Percentiles rank a stretch among this genome's conserved stretches.
Evolutionary conservation across 2,329 filamentous ascomycete species (phyloP).

Genomic region (Aspergillus sp.): DNA sequence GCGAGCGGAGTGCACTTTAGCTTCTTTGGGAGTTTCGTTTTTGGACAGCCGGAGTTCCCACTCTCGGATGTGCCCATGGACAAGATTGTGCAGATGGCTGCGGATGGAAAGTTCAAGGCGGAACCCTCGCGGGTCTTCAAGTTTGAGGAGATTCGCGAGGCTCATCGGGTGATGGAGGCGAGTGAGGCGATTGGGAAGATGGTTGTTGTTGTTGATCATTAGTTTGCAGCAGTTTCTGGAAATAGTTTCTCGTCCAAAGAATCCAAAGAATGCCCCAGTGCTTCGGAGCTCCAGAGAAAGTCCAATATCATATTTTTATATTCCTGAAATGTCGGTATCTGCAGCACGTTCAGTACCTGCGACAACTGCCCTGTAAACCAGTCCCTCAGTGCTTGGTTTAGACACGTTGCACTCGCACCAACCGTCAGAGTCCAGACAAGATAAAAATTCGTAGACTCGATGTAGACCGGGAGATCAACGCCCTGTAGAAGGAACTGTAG

Average conservation of each 20-base stretch:
- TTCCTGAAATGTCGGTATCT: not conserved
- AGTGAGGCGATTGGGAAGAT: constrained; percentile 16
- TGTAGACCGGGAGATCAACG: not conserved
- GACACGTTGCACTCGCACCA: not conserved
- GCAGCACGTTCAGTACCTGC: not conserved
- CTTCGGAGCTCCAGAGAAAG: not conserved
- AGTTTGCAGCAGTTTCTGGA: not conserved
- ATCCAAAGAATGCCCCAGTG: not conserved
- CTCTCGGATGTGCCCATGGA: constrained; percentile 45
- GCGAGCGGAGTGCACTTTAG: constrained; percentile 52
- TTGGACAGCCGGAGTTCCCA: constrained; percentile 30
- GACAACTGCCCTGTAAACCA: not conserved
- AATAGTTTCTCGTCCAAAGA: not conserved
- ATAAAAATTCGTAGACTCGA: not conserved
- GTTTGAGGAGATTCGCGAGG: constrained; percentile 14
- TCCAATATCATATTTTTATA: not conserved
- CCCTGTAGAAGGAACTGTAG: not conserved
- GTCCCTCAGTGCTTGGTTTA: not conserved
- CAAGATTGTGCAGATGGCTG: constrained; percentile 45
- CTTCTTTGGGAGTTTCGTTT: constrained; percentile 40
- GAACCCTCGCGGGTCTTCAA: constrained; percentile 7
- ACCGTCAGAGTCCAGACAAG: not conserved
- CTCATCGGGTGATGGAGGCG: constrained; percentile 16
- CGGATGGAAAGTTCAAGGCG: constrained; percentile 31
- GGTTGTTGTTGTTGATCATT: constrained; percentile 12